These are phyloP conservation scores for Trichoderma virens DNA, from an alignment of 495 filamentous ascomycete genomes.

Conservation along the genomic window DNA sequence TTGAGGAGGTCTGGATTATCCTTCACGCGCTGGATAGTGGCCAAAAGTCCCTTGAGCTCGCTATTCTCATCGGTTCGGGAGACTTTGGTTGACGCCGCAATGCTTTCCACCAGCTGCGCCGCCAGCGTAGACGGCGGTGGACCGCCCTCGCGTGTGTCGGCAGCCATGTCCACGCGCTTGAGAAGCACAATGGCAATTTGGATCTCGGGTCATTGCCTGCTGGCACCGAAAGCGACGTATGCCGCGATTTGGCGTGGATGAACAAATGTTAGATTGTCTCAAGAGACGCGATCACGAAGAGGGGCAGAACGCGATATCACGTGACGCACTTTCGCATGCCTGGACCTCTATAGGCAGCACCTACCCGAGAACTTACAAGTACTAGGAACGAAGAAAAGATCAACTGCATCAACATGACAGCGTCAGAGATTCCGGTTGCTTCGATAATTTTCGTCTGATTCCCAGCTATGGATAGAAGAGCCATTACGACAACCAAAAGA, in stretches of 20 bases:
- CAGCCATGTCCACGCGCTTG: slow-evolving; percentile 17
- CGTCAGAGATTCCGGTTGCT: too few species aligned
- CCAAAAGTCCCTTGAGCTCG: slow-evolving; percentile 35
- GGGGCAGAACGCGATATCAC: slow-evolving; percentile 9
- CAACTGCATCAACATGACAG: too few species aligned
- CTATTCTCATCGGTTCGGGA: slow-evolving; percentile 33
- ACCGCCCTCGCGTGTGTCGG: slow-evolving; percentile 15
- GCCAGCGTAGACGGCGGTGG: slow-evolving; percentile 64
- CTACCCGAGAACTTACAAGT: not conserved
- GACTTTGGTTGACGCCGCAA: slow-evolving; percentile 34
- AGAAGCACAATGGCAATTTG: not conserved
- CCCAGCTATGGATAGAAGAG: too few species aligned
- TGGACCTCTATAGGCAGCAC: not conserved
- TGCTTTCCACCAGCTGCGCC: slow-evolving; percentile 53
- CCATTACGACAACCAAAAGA: too few species aligned
- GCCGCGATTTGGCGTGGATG: not conserved
- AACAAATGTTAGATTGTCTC: not conserved
- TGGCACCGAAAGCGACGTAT: not conserved
- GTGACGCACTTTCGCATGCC: not conserved
- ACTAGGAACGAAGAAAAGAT: too few species aligned
- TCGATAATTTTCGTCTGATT: too few species aligned
- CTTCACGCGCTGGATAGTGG: slow-evolving; percentile 33
- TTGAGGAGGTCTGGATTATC: slow-evolving; percentile 31
- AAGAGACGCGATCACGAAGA: slow-evolving; percentile 6
- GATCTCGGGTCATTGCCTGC: slow-evolving; percentile 10